Conservation (phyloP, 2,329 filamentous ascomycete genomes). For the Fusarium lateritium region DNA sequence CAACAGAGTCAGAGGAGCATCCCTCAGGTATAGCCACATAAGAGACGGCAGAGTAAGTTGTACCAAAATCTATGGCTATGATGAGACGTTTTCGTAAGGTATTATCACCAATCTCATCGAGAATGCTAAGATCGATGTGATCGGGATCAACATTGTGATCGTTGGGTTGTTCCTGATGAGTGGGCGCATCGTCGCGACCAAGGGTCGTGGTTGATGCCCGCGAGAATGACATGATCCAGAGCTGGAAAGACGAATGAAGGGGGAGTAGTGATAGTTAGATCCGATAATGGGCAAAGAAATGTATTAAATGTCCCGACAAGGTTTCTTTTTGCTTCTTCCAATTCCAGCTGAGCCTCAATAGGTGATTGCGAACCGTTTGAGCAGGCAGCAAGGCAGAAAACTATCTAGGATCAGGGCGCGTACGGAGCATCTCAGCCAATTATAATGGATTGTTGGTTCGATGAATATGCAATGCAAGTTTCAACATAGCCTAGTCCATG, state of each 20-base stretch:
- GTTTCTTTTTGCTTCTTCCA: neutral
- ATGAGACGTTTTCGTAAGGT: neutral
- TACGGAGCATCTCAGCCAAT: neutral
- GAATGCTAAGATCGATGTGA: accelerated
- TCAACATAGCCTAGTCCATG: accelerated
- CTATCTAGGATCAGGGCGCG: accelerated
- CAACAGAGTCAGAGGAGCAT: neutral
- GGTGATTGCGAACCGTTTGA: neutral
- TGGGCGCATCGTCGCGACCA: neutral
- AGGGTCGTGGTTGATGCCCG: slow-evolving; percentile 1
- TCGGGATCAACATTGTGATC: neutral
- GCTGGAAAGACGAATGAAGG: accelerated
- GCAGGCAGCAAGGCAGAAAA: slow-evolving; percentile 3
- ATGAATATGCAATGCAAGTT: neutral
- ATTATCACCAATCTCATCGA: neutral
- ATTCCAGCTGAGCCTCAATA: neutral
- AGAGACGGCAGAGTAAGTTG: slow-evolving; percentile 7
- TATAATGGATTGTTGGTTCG: neutral
- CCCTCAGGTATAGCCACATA: neutral
- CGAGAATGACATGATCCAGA: neutral
- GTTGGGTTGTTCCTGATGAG: neutral
- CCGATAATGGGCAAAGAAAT: neutral
- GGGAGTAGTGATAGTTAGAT: neutral
- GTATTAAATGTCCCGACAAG: neutral
- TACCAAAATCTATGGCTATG: slow-evolving; percentile 3